These are phyloP conservation scores for Termitomyces eurrhizus DNA, from an alignment of 768 basidiomycete genomes.

Conservation along the genomic window DNA sequence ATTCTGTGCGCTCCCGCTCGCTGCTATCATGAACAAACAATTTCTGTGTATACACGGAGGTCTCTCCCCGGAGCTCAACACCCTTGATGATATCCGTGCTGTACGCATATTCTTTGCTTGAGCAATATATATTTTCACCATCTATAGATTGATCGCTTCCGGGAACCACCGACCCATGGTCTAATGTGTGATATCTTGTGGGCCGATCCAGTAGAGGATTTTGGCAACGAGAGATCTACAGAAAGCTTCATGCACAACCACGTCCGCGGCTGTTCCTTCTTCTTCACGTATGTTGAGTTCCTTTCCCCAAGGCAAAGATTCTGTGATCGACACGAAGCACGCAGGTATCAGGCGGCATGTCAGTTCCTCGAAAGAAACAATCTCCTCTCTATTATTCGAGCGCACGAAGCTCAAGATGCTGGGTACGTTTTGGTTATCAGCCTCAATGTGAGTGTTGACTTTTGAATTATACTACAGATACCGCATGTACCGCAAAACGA, in stretches of 20 bases:
- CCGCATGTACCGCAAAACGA: slow-evolving; percentile 99
- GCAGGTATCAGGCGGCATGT: slow-evolving; percentile 93
- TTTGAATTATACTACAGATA: slow-evolving; percentile 47
- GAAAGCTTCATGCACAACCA: slow-evolving; percentile 96
- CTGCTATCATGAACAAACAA: slow-evolving; percentile 99
- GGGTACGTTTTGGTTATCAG: slow-evolving; percentile 51
- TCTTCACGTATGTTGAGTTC: slow-evolving; percentile 52
- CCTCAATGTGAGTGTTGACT: background rate
- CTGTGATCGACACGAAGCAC: slow-evolving; percentile 8
- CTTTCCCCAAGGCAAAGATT: background rate
- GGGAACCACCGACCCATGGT: slow-evolving; percentile 95
- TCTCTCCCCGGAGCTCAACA: slow-evolving; percentile 90
- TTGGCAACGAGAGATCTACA: slow-evolving; percentile 87
- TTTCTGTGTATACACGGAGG: slow-evolving; percentile 99
- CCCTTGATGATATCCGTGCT: slow-evolving; percentile 88
- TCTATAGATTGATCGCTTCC: slow-evolving; percentile 89
- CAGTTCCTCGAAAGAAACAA: slow-evolving; percentile 98
- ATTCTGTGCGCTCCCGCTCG: slow-evolving; percentile 92
- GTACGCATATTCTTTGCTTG: slow-evolving; percentile 42
- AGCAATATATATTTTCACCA: background rate
- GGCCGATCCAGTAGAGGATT: slow-evolving; percentile 98
- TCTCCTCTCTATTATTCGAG: slow-evolving; percentile 92
- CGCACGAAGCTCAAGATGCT: slow-evolving; percentile 98
- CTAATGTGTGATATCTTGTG: slow-evolving; percentile 99
- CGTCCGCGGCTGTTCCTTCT: slow-evolving; percentile 95